Evolutionary conservation across 768 basidiomycete species (phyloP), one percentile per base, ranked within the genome.

Genomic region (Tylopilus plumbeoviolaceoides): DNA sequence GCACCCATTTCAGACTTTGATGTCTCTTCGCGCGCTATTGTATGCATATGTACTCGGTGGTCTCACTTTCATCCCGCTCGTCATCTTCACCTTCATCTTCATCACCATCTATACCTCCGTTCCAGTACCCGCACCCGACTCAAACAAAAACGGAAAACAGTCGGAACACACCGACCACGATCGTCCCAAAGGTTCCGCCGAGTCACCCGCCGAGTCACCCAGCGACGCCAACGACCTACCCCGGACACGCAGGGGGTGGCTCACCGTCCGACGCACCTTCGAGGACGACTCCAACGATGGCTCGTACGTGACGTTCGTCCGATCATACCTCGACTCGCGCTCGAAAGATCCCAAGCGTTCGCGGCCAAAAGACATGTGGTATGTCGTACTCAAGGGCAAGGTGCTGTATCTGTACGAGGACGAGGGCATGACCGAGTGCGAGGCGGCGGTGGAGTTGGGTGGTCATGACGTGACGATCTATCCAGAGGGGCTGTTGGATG

Each of bases 321-420:
- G 82, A 51, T 85, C 87, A 14, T 88, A 91, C 64, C 73, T 92
- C 54, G 90, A 91, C 61, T 75, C 89, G 17, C 78, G 89, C 51
- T 90, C 89, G 47, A 88, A 89, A 65, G 90, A 93, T 70, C 88
- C 91, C 8, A 89, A 87, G 64, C 77, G 81, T 39, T 84, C 87
- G 14, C 79, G 89, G 46, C 91, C 93, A 15, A 92, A 91, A 72
- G 95, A 97, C 67, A 86, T 81, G 80, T 97, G 90, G 85, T 97
- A 86, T 67, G 89, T 87, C 48, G 91, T 87, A 7, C 78, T 98
- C 67, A 98, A 98, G 76, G 91, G 89, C 41, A 87, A 83, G 62
- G 85, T 95, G 36, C 73, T 98, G 28, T 98, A 92, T 70, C 74
- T 98, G 20, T 98, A 97, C 72, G 93, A 95, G 69, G 90, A 95